A percentile compares a stretch with the other conserved stretches of the same genome.
Evolutionary conservation across 2,329 filamentous ascomycete species (phyloP).

Genomic region (Xylaria arbuscula): DNA sequence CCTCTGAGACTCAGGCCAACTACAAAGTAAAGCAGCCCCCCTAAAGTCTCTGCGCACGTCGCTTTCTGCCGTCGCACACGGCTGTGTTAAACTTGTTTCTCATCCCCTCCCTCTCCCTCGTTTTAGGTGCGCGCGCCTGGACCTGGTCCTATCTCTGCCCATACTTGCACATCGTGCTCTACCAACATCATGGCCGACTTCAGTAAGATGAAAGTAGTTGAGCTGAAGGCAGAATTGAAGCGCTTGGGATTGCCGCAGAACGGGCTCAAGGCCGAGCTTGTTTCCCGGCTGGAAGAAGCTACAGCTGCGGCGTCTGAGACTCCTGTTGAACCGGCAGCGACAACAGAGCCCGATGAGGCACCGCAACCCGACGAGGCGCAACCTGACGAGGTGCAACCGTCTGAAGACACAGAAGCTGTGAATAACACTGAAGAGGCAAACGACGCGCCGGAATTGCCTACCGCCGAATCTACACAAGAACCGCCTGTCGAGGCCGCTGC

Average conservation of each 20-base stretch:
- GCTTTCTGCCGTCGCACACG: conserved; percentile 13
- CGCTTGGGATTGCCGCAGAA: conserved; percentile 74
- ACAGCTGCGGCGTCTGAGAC: conserved; percentile 46
- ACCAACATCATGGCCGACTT: conserved; percentile 62
- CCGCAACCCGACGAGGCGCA: conserved; percentile 35
- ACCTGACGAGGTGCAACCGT: conserved; percentile 30
- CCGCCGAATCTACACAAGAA: conserved; percentile 28
- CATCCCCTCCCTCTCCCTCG: conserved; percentile 1
- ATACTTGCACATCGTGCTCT: conserved; percentile 23
- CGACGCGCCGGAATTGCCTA: conserved; percentile 26
- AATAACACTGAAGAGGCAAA: conserved; percentile 24
- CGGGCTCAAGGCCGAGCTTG: conserved; percentile 77
- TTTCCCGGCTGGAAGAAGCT: conserved; percentile 69
- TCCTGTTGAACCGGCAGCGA: conserved; percentile 35
- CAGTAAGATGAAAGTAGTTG: conserved; percentile 75
- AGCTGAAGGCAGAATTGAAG: conserved; percentile 80
- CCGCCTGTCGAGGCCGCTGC: background rate
- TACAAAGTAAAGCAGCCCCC: background rate
- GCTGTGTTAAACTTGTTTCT: background rate
- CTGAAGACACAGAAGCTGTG: conserved; percentile 30
- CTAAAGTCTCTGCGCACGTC: background rate
- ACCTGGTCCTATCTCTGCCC: background rate
- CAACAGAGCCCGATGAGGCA: conserved; percentile 35
- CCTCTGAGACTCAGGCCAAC: background rate
- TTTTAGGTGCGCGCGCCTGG: conserved; percentile 38